Evolutionary conservation across 169 alveolate species (phyloP).

Genomic region (Cryptosporidium baileyi): DNA sequence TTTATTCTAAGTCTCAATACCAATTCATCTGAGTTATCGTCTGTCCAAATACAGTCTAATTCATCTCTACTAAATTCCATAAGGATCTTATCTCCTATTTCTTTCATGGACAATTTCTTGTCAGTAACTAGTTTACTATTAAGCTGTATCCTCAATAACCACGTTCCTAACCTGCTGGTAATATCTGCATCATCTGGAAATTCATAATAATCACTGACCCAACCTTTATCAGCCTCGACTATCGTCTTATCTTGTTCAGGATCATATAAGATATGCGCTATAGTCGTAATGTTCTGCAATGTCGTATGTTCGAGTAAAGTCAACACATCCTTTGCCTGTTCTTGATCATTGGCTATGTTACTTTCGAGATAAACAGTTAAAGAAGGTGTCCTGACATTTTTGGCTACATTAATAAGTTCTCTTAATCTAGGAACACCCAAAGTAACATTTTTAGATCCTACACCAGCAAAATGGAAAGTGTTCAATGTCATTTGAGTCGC

Average conservation of each 20-base stretch:
- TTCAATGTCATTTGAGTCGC: slow-evolving; percentile 99
- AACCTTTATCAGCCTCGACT: slow-evolving; percentile 89
- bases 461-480: slow-evolving; percentile 99
- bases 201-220: slow-evolving; percentile 94
- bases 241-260: slow-evolving; percentile 95
- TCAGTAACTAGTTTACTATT: slow-evolving; percentile 93
- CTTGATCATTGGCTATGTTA: slow-evolving; percentile 87
- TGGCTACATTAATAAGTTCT: slow-evolving; percentile 98
- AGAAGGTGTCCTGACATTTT: slow-evolving; percentile 97
- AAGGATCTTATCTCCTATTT: slow-evolving; percentile 89
- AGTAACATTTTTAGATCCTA: slow-evolving; percentile 99
- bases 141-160: slow-evolving; percentile 96
- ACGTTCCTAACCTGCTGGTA: slow-evolving; percentile 82
- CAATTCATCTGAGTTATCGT: slow-evolving; percentile 95
- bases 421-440: slow-evolving; percentile 98
- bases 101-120: slow-evolving; percentile 94
- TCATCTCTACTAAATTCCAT: slow-evolving; percentile 88
- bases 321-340: slow-evolving; percentile 91
- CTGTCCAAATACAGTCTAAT: slow-evolving; percentile 93
- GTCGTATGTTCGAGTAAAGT: slow-evolving; percentile 94
- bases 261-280: slow-evolving; percentile 94
- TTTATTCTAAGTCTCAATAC: slow-evolving; percentile 92
- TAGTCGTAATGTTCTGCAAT: slow-evolving; percentile 89
- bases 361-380: slow-evolving; percentile 91
- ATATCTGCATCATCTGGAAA: slow-evolving; percentile 90